Percentiles rank a stretch among this genome's conserved stretches.
Evolutionary conservation across 352 stramenopile genomes (phyloP).

Genomic region (Globisporangium cystogenes): DNA sequence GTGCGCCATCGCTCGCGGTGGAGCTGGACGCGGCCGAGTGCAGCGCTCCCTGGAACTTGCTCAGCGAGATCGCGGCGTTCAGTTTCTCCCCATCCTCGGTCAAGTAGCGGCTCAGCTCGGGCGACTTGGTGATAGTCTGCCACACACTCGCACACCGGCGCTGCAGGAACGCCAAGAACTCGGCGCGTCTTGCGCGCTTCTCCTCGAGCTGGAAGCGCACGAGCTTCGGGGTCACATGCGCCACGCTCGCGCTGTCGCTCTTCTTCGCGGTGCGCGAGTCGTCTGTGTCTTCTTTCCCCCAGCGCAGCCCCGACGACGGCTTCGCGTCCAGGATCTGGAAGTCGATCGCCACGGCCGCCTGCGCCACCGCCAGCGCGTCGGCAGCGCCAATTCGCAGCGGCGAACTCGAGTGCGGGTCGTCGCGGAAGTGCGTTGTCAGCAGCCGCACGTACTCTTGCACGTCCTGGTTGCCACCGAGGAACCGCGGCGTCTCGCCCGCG

Average conservation of each 20-base stretch:
- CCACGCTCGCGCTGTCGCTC: constrained; percentile 4
- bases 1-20: not conserved
- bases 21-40: constrained; percentile 3
- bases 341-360: constrained; percentile 52
- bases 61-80: constrained; percentile 62
- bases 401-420: constrained; percentile 32
- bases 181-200: constrained; percentile 50
- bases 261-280: constrained; percentile 10
- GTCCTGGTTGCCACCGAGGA: constrained; percentile 25
- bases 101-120: constrained; percentile 45
- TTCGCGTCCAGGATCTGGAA: constrained; percentile 80
- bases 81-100: constrained; percentile 75
- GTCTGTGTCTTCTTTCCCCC: constrained; percentile 37
- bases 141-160: constrained; percentile 54
- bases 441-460: constrained; percentile 57
- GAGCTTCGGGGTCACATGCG: constrained; percentile 70
- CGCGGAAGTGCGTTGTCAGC: constrained; percentile 54
- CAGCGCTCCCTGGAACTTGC: constrained; percentile 72
- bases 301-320: constrained; percentile 74
- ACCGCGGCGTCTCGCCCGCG: constrained; percentile 32
- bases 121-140: constrained; percentile 46
- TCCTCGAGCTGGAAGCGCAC: constrained; percentile 83
- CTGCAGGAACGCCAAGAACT: constrained; percentile 67
- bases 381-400: constrained; percentile 35
- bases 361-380: constrained; percentile 41